These are phyloP conservation scores for Pholiota microspora DNA, from an alignment of 768 basidiomycete species.

Conservation along the genomic window DNA sequence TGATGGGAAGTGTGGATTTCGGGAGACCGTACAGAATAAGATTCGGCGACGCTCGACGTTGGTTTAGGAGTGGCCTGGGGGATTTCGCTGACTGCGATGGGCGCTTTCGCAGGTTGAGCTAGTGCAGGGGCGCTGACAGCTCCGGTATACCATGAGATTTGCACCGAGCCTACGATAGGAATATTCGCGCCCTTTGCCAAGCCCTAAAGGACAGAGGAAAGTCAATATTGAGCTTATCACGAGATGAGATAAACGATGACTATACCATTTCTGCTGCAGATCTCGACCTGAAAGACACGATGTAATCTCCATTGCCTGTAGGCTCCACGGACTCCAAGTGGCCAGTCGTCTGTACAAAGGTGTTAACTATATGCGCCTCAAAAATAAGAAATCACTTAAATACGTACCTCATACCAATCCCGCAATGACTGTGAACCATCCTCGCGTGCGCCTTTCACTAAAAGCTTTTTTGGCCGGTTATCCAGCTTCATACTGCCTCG, in stretches of 20 bases:
- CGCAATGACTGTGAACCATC: slow-evolving; percentile 58
- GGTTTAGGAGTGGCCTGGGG: slow-evolving; percentile 11
- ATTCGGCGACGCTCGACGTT: slow-evolving; percentile 13
- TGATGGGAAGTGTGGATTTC: slow-evolving; percentile 19
- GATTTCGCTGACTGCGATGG: slow-evolving; percentile 13
- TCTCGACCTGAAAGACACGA: slow-evolving; percentile 72
- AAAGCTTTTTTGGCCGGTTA: slow-evolving; percentile 79
- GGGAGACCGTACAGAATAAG: slow-evolving; percentile 31
- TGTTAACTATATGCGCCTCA: too few relatives aligned
- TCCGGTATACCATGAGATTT: slow-evolving; percentile 63
- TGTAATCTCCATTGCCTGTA: slow-evolving; percentile 41
- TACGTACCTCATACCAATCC: slow-evolving; percentile 80
- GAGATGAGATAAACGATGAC: slow-evolving; percentile 4
- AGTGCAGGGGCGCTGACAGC: slow-evolving; percentile 22
- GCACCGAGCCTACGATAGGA: slow-evolving; percentile 61
- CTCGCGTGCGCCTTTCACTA: slow-evolving; percentile 63
- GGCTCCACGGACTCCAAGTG: slow-evolving; percentile 66
- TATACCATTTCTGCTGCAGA: slow-evolving; percentile 78
- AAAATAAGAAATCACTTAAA: too few relatives aligned
- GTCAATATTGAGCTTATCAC: slow-evolving; percentile 10
- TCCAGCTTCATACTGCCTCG: slow-evolving; percentile 85
- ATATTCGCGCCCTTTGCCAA: slow-evolving; percentile 70
- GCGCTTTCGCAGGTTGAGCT: slow-evolving; percentile 18
- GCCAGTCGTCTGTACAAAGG: slow-evolving; percentile 51
- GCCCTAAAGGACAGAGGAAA: slow-evolving; percentile 41